Conservation (phyloP, 805 yeast species). For the Teunomyces lycoperdinae region DNA sequence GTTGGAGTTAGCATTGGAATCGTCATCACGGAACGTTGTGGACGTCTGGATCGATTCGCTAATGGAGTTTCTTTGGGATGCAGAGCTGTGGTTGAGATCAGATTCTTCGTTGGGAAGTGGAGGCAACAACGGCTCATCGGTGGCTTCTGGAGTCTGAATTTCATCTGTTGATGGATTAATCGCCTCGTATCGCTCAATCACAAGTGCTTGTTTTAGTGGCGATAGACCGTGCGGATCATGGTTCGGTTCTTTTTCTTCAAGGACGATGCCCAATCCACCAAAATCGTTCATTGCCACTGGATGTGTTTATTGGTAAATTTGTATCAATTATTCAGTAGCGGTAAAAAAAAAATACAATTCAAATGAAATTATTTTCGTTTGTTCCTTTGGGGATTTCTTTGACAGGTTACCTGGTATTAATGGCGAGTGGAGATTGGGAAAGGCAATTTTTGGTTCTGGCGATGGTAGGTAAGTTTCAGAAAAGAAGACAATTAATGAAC, state of each 20-base stretch:
- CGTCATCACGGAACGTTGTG: constrained; percentile 1
- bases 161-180: background rate
- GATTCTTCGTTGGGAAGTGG: constrained; percentile 18
- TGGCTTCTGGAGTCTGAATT: background rate
- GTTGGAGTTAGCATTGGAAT: constrained; percentile 4
- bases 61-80: background rate
- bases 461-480: no score
- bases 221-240: constrained; percentile 2
- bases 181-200: background rate
- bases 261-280: constrained; percentile 31
- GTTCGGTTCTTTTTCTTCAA: constrained; percentile 24
- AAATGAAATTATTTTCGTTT: no score
- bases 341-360: background rate
- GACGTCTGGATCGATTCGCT: constrained; percentile 5
- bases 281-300: constrained; percentile 11
- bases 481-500: no score
- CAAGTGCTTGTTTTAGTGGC: background rate
- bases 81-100: constrained; percentile 5
- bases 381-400: no score
- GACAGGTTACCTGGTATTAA: no score
- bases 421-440: no score
- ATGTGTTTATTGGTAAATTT: constrained; percentile 2
- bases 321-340: constrained; percentile 3
- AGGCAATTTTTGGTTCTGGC: no score
- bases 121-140: constrained; percentile 19